These are phyloP conservation scores for Starmerella geochares DNA, from an alignment of 805 yeast species.

Conservation along the genomic window DNA sequence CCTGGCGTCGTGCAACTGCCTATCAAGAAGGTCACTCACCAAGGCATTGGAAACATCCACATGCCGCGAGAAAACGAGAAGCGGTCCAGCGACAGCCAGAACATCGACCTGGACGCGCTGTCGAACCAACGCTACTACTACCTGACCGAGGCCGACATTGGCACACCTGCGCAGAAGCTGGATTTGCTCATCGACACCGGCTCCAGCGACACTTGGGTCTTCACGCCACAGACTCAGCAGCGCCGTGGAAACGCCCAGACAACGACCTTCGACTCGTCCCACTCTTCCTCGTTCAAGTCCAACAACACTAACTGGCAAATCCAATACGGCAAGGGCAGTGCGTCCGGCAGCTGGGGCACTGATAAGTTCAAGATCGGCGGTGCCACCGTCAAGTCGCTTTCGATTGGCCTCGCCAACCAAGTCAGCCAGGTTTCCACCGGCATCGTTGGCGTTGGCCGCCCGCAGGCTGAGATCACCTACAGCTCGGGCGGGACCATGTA, in stretches of 20 bases:
- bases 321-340: constrained; percentile 42
- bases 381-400: constrained; percentile 41
- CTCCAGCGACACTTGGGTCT: constrained; percentile 63
- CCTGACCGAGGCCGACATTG: constrained; percentile 36
- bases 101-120: constrained; percentile 21
- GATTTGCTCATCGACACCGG: constrained; percentile 63
- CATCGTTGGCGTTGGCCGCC: constrained; percentile 35
- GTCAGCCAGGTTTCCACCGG: constrained; percentile 57
- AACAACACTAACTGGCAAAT: constrained; percentile 29
- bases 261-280: constrained; percentile 27
- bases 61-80: constrained; percentile 9
- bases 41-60: constrained; percentile 16
- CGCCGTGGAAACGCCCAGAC: constrained; percentile 14
- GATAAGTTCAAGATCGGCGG: constrained; percentile 53
- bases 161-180: constrained; percentile 49
- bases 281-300: constrained; percentile 27
- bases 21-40: constrained; percentile 11
- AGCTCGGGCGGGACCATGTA: constrained; percentile 33
- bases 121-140: constrained; percentile 32
- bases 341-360: constrained; percentile 50
- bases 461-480: constrained; percentile 44
- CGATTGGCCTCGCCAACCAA: constrained; percentile 66
- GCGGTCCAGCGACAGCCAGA: constrained; percentile 1
- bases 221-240: constrained; percentile 31
- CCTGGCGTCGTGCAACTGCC: constrained; percentile 18